These are phyloP conservation scores for Globisporangium alternatum DNA, from an alignment of 352 stramenopile species.

Conservation along the genomic window DNA sequence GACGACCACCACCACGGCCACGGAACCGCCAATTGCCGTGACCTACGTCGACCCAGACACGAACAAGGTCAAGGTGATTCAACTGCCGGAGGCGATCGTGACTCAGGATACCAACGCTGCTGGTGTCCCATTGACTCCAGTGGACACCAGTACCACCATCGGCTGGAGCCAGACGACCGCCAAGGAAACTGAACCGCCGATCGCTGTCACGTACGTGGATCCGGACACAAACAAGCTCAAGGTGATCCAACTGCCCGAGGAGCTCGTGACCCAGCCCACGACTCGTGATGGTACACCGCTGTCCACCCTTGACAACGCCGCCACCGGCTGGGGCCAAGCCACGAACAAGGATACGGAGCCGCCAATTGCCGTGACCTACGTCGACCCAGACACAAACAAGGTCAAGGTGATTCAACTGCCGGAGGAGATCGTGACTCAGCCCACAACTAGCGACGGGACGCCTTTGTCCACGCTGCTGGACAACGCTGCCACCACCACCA, in stretches of 20 bases:
- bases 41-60: not conserved
- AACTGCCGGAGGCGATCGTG: not conserved
- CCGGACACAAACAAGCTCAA: not conserved
- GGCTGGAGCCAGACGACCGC: not conserved
- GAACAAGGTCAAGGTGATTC: not conserved
- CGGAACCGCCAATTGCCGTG: not conserved
- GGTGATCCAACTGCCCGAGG: not conserved
- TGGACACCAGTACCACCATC: not conserved
- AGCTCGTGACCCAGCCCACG: not conserved
- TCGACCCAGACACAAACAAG: not conserved
- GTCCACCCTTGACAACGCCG: not conserved
- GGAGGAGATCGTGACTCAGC: not conserved
- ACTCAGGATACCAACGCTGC: not conserved
- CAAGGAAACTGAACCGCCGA: not conserved
- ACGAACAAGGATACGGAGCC: not conserved
- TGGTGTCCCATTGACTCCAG: not conserved
- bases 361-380: not conserved
- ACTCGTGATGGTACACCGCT: not conserved
- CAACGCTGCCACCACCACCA: not conserved
- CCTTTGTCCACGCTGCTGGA: not conserved
- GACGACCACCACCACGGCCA: not conserved
- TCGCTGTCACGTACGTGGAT: not conserved
- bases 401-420: not conserved
- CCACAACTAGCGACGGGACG: not conserved
- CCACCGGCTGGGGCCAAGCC: no score